These are phyloP conservation scores for Lactarius vividus DNA, from an alignment of 768 basidiomycete species.

Conservation along the genomic window DNA sequence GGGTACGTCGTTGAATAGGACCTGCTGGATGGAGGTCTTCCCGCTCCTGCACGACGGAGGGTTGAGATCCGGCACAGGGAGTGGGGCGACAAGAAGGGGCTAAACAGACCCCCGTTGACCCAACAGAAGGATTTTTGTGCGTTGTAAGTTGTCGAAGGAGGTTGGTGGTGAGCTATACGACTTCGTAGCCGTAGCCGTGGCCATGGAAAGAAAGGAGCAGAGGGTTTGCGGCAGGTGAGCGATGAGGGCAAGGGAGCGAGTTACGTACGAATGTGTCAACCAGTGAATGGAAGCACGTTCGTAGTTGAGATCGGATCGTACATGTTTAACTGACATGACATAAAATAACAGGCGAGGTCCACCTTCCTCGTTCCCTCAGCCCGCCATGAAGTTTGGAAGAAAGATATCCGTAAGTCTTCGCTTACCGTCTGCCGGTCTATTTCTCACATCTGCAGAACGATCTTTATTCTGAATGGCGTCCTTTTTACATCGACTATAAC, in stretches of 20 bases:
- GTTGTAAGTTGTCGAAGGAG: slow-evolving; percentile 33
- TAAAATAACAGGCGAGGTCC: not conserved
- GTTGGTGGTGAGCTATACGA: slow-evolving; percentile 10
- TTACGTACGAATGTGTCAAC: not conserved
- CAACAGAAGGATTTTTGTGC: slow-evolving; percentile 70
- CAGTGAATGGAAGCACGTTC: slow-evolving; percentile 20
- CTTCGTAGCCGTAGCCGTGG: slow-evolving; percentile 10
- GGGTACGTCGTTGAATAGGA: slow-evolving; percentile 82
- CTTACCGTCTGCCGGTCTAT: slow-evolving; percentile 12
- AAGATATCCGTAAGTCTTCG: slow-evolving; percentile 60
- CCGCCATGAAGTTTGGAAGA: slow-evolving; percentile 74
- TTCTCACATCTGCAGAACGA: slow-evolving; percentile 52
- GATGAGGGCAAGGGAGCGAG: not conserved
- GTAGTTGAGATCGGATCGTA: slow-evolving; percentile 1
- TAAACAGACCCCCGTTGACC: slow-evolving; percentile 62
- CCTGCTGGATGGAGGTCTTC: slow-evolving; percentile 88
- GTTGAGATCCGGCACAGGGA: slow-evolving; percentile 1
- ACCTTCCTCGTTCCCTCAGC: not conserved
- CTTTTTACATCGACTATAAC: slow-evolving; percentile 89
- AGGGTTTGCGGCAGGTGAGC: not conserved
- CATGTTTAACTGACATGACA: slow-evolving; percentile 4
- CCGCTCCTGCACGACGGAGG: slow-evolving; percentile 59
- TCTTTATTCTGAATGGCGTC: slow-evolving; percentile 87
- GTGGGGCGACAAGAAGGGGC: slow-evolving; percentile 3
- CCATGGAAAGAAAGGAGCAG: slow-evolving; percentile 13